Base-by-base conservation (phyloP, 2,329 filamentous ascomycete genomes). In the Ceratocystis ficicola region DNA sequence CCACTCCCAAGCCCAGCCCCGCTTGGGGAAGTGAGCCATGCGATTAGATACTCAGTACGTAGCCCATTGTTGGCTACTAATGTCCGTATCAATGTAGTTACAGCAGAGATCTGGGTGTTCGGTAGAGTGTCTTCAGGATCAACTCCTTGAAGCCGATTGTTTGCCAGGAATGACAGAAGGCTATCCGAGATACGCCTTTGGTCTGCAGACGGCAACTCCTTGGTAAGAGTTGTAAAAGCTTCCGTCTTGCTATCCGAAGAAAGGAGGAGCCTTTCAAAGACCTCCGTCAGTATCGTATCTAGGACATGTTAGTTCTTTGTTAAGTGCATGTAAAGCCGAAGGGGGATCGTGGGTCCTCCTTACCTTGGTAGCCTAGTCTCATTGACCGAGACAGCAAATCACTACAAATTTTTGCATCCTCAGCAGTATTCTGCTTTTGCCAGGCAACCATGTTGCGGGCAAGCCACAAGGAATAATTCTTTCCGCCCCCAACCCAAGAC, bases 361-460 rank as follows among this genome's bases (percentile, higher is more conserved):
- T 78, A 88, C 89, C 86, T 64, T 81, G 77, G 74, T 94, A 90
- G 2, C 89, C 90, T 36, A 96, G 74, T 36, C 82, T 86, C 67
- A 93, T 76, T 1, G 83, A 79, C 68, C 86, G 86, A 2, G 82
- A 75, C 15, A 84, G 75, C 1, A 86, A 62, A 2, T 79, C 77
- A 17, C 77, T 77, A 55, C 76, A 77, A 6, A 80, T 71, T 62
- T 75, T 79, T 17, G 44, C 75, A 7, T 77, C 72, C 10, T 73
- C 70, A 69, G 73, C 74, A 70, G 66, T 69, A 41, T 69, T 73
- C 65, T 65, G 70, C 59, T 69, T 73, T 55, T 71, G 74, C 77
- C 75, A 86, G 30, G 69, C 72, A 36, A 73, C 77, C 62, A 94
- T 78, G 72, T 86, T 89, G 15, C 74, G 75, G 1, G 85, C 87